These are phyloP conservation scores for Drechslerella coelobrocha DNA, from an alignment of 2,329 filamentous ascomycete genomes.

Conservation along the genomic window DNA sequence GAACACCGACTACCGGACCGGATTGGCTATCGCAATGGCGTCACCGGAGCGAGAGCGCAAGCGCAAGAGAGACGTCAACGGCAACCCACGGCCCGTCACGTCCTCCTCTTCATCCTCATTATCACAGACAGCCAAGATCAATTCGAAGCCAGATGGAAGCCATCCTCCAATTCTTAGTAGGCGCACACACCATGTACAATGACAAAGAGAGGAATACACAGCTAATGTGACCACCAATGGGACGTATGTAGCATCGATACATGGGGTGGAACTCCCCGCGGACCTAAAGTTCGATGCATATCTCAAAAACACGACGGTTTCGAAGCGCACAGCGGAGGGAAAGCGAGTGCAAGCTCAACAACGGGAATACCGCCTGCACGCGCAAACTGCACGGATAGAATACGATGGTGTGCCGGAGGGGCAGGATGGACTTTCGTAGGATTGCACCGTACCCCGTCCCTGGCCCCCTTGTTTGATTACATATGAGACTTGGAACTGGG, in stretches of 20 bases:
- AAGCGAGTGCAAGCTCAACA: constrained; percentile 10
- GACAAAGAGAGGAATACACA: not conserved
- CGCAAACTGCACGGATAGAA: constrained; percentile 58
- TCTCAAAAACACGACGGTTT: constrained; percentile 19
- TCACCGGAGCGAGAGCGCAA: constrained; percentile 46
- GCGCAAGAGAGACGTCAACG: constrained; percentile 44
- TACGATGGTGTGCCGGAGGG: constrained; percentile 60
- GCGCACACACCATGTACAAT: not conserved
- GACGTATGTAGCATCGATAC: constrained; percentile 22
- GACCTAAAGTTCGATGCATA: constrained; percentile 39
- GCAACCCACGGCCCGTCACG: constrained; percentile 27
- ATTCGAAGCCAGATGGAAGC: constrained; percentile 4
- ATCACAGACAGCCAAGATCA: constrained; percentile 25
- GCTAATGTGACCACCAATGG: not conserved
- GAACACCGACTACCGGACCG: not conserved
- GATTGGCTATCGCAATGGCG: constrained; percentile 13
- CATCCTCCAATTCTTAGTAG: constrained; percentile 43
- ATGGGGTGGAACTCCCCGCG: constrained; percentile 32
- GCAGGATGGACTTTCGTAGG: constrained; percentile 63
- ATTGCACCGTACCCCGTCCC: constrained; percentile 64
- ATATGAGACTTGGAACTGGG: constrained; percentile 59
- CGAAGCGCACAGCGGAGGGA: constrained; percentile 17
- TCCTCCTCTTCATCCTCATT: constrained; percentile 2
- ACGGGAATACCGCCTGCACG: constrained; percentile 59
- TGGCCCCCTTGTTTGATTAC: constrained; percentile 67